Percentiles rank a stretch among this genome's conserved stretches.
Conservation (phyloP, 352 stramenopile genomes). For the Phytophthora podocarpi region DNA sequence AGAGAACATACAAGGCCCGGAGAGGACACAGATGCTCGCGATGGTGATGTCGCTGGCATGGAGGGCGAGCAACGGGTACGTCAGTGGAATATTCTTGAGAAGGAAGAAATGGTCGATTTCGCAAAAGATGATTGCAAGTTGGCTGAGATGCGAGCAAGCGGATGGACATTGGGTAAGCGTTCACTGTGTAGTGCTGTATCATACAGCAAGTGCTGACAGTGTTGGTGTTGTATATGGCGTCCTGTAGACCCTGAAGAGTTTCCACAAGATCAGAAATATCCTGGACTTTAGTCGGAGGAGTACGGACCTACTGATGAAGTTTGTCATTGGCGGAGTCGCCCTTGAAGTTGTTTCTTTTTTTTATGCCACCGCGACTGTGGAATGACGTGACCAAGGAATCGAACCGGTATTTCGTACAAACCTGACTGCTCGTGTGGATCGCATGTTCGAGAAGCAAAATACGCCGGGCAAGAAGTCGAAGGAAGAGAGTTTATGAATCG, state of each 20-base stretch:
- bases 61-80: no score
- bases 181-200: conserved; percentile 9
- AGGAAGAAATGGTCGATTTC: conserved; percentile 1
- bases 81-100: no score
- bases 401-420: conserved; percentile 1
- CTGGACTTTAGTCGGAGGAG: background rate
- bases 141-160: background rate
- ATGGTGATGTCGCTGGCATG: no score
- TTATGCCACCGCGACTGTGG: conserved; percentile 10
- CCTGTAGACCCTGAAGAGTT: background rate
- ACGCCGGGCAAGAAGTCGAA: background rate
- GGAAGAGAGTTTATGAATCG: background rate
- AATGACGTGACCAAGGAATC: background rate
- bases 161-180: conserved; percentile 1
- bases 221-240: conserved; percentile 9
- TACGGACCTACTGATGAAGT: conserved; percentile 7
- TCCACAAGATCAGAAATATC: no score
- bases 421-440: background rate
- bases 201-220: conserved; percentile 3
- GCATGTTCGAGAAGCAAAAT: conserved; percentile 10
- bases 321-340: background rate
- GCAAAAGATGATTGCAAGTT: background rate
- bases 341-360: conserved; percentile 5
- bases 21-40: no score
- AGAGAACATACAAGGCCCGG: no score